phyloP scores from a whole-genome alignment of 305 asterid genomes.

The Solanum hybrid region DNA sequence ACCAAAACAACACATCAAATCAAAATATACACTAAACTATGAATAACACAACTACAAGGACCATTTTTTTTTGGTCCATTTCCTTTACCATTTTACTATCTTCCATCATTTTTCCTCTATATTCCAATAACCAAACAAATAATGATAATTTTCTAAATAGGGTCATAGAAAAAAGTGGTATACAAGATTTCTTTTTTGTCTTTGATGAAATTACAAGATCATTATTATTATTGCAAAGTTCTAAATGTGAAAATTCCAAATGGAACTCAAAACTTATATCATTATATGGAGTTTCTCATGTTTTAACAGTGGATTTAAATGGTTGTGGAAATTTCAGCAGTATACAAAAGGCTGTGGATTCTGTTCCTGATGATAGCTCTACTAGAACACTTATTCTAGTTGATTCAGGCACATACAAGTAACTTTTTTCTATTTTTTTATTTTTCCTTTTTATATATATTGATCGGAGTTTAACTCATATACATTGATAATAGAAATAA shows the following conservation, averaged over 20 bases:
- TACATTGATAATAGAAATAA: neutral
- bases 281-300: conserved; percentile 31
- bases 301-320: conserved; percentile 48
- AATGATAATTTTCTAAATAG: conserved; percentile 12
- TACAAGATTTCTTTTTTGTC: conserved; percentile 16
- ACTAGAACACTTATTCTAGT: conserved; percentile 45
- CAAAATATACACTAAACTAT: conserved; percentile 22
- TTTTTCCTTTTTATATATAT: neutral
- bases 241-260: conserved; percentile 22
- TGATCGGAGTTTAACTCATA: neutral
- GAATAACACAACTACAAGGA: conserved; percentile 24
- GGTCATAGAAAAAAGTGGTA: conserved; percentile 19
- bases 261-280: conserved; percentile 50
- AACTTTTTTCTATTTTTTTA: neutral
- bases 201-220: conserved; percentile 13
- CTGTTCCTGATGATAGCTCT: conserved; percentile 45
- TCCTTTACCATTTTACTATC: conserved; percentile 34
- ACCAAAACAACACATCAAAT: neutral
- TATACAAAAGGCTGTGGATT: conserved; percentile 67
- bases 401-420: conserved; percentile 72
- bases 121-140: conserved; percentile 5
- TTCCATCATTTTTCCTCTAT: conserved; percentile 29
- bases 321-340: conserved; percentile 73
- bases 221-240: neutral
- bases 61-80: conserved; percentile 39